phyloP scores from a whole-genome alignment of 495 filamentous ascomycete species.

The Haplographium delicatum region DNA sequence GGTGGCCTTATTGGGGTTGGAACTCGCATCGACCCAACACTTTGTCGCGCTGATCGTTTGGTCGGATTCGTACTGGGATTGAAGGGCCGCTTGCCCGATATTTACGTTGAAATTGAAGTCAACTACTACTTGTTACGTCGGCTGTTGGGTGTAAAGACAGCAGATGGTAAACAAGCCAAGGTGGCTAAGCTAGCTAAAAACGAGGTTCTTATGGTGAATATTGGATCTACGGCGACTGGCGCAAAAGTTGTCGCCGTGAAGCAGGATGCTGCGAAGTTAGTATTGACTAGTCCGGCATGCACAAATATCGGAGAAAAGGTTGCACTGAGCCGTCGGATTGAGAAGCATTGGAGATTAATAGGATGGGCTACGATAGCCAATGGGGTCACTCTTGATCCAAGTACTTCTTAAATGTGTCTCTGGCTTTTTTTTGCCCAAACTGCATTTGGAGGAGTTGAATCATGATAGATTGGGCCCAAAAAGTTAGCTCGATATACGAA shows the following conservation, averaged over 20 bases:
- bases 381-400: constrained; percentile 25
- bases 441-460: constrained; percentile 22
- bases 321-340: constrained; percentile 89
- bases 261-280: constrained; percentile 90
- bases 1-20: constrained; percentile 97
- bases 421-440: constrained; percentile 2
- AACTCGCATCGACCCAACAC: constrained; percentile 91
- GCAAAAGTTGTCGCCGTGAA: constrained; percentile 93
- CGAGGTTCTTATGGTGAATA: constrained; percentile 99
- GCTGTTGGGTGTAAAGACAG: constrained; percentile 92
- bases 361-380: constrained; percentile 87
- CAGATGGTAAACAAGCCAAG: constrained; percentile 98
- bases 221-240: constrained; percentile 92
- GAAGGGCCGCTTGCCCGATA: constrained; percentile 82
- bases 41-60: constrained; percentile 96
- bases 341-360: constrained; percentile 98
- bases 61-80: constrained; percentile 97
- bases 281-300: constrained; percentile 82
- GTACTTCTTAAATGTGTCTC: constrained; percentile 14
- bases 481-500: constrained; percentile 14
- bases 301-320: constrained; percentile 97
- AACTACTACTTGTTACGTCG: constrained; percentile 97
- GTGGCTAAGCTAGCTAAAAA: constrained; percentile 96
- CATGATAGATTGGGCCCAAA: constrained; percentile 27
- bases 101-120: constrained; percentile 96